Percentiles rank a stretch among this genome's conserved stretches.
Conservation (phyloP, 2,329 filamentous ascomycete genomes). For the Cadophora sp. region DNA sequence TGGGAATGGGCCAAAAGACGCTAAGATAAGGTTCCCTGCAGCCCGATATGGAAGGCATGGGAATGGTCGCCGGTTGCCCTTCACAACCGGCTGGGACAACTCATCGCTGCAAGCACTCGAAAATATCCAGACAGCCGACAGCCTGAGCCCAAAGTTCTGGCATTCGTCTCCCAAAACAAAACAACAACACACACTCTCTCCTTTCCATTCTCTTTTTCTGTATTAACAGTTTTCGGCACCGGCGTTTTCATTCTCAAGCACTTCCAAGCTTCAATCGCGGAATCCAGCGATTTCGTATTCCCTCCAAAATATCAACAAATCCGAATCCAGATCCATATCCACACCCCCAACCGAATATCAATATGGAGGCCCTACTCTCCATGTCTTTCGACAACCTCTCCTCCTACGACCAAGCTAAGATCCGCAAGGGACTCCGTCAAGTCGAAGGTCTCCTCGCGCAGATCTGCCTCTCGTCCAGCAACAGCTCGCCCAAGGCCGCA, state of each 20-base stretch:
- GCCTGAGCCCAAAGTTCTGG: slow-evolving; percentile 9
- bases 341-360: slow-evolving; percentile 34
- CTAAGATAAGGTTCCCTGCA: slow-evolving; percentile 13
- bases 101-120: neutral
- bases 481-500: slow-evolving; percentile 18
- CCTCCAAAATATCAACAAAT: slow-evolving; percentile 18
- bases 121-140: slow-evolving; percentile 2
- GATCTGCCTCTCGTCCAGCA: slow-evolving; percentile 72
- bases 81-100: neutral
- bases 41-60: slow-evolving; percentile 14
- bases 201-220: slow-evolving; percentile 42
- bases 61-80: neutral
- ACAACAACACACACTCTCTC: slow-evolving; percentile 20
- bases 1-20: neutral
- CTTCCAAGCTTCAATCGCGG: slow-evolving; percentile 7
- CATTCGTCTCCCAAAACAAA: slow-evolving; percentile 7
- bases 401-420: slow-evolving; percentile 86
- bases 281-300: slow-evolving; percentile 20
- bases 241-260: slow-evolving; percentile 28
- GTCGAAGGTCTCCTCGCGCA: slow-evolving; percentile 93
- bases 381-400: slow-evolving; percentile 88
- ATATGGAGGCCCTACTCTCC: slow-evolving; percentile 90
- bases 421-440: slow-evolving; percentile 91
- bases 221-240: slow-evolving; percentile 38
- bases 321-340: slow-evolving; percentile 12